These are phyloP conservation scores for Camillea tinctor DNA, from an alignment of 2,329 filamentous ascomycete species.

Conservation along the genomic window DNA sequence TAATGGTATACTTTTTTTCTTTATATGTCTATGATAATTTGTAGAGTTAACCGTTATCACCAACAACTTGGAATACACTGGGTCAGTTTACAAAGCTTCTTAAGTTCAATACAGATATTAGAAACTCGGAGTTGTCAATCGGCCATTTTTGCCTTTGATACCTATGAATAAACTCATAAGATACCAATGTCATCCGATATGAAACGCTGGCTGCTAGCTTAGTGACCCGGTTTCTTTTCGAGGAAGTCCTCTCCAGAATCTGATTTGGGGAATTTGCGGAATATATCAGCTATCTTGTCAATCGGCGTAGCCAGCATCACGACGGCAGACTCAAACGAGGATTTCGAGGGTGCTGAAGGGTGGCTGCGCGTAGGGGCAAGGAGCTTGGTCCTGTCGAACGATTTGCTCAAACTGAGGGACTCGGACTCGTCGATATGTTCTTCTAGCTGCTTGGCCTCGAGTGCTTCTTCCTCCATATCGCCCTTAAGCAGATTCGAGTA, in stretches of 20 bases:
- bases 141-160: too few relatives aligned
- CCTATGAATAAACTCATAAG: neutral
- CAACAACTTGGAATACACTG: too few relatives aligned
- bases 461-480: constrained; percentile 43
- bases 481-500: constrained; percentile 41
- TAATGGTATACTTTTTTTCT: too few relatives aligned
- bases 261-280: constrained; percentile 45
- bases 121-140: too few relatives aligned
- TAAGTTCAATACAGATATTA: too few relatives aligned
- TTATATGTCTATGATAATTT: too few relatives aligned
- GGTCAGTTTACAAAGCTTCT: too few relatives aligned
- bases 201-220: neutral
- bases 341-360: constrained; percentile 44
- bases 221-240: neutral
- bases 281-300: constrained; percentile 51
- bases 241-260: neutral
- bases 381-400: constrained; percentile 44
- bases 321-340: constrained; percentile 48
- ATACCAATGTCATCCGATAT: neutral
- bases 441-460: constrained; percentile 44
- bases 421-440: constrained; percentile 29
- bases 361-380: constrained; percentile 46
- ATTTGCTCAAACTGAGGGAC: constrained; percentile 36
- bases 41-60: too few relatives aligned
- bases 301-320: constrained; percentile 50